A percentile compares a stretch with the other conserved stretches of the same genome.
phyloP scores from a whole-genome alignment of 257 asterid species.

The Lycium ferocissimum region DNA sequence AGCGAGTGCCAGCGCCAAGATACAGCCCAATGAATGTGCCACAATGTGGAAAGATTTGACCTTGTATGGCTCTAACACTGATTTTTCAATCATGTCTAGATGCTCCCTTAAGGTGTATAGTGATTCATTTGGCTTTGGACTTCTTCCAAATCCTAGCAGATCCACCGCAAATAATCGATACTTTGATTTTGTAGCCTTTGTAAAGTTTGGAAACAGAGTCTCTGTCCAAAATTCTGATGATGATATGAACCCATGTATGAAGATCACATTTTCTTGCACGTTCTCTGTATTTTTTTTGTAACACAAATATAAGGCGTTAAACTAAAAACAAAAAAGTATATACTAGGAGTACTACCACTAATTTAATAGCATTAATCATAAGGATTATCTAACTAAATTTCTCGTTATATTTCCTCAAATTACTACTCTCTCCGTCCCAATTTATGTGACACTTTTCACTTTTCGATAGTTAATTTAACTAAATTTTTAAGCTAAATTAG shows the following conservation, averaged over 20 bases:
- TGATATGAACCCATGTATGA: conserved; percentile 94
- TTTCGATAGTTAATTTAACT: too few relatives aligned
- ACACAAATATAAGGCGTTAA: not conserved
- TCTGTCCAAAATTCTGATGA: conserved; percentile 94
- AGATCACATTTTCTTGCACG: conserved; percentile 75
- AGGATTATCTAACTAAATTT: not conserved
- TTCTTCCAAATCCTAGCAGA: conserved; percentile 87
- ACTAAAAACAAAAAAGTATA: not conserved
- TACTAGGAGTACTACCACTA: too few relatives aligned
- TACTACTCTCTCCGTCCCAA: too few relatives aligned
- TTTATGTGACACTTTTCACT: too few relatives aligned
- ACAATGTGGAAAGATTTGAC: conserved; percentile 91
- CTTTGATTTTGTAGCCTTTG: conserved; percentile 62
- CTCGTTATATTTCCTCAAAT: not conserved
- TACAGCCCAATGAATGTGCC: conserved; percentile 95
- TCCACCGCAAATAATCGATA: conserved; percentile 87
- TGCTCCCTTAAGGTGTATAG: conserved; percentile 86
- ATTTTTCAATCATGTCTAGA: conserved; percentile 85
- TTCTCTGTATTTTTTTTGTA: conserved; percentile 46
- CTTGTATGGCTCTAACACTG: conserved; percentile 69
- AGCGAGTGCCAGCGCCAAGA: conserved; percentile 88
- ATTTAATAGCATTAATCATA: not conserved
- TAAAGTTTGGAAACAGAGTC: conserved; percentile 81
- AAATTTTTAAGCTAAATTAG: too few relatives aligned
- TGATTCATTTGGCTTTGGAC: conserved; percentile 90